These are phyloP conservation scores for Alopecurus myosuroides DNA, from an alignment of 176 grass and related monocot species.

Conservation along the genomic window DNA sequence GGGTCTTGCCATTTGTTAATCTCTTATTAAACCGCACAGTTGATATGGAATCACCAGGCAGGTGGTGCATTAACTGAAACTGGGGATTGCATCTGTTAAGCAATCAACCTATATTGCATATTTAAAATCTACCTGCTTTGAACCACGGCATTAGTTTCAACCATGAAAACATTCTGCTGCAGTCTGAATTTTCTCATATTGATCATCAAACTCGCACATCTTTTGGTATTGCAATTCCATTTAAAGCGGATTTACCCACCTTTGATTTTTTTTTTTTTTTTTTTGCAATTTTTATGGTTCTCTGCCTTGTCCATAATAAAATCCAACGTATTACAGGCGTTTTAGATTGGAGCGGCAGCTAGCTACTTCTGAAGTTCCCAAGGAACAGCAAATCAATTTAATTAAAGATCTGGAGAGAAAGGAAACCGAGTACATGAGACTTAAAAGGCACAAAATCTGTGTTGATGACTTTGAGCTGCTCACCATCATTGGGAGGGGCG, in stretches of 20 bases:
- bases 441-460: slow-evolving; percentile 99
- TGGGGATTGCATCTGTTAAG: background rate
- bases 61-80: background rate
- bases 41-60: background rate
- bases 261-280: background rate
- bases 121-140: background rate
- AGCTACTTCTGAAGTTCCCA: slow-evolving; percentile 82
- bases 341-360: slow-evolving; percentile 84
- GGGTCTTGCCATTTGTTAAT: background rate
- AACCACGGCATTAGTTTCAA: background rate
- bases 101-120: background rate
- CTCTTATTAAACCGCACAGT: background rate
- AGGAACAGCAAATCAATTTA: slow-evolving; percentile 90
- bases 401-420: slow-evolving; percentile 98
- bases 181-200: background rate
- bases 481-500: slow-evolving; percentile 96
- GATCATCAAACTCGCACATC: background rate
- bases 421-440: slow-evolving; percentile 95
- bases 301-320: slow-evolving; percentile 7
- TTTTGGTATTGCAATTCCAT: background rate
- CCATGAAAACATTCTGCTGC: background rate
- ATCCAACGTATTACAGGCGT: slow-evolving; percentile 55
- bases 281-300: background rate
- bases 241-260: background rate
- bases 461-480: slow-evolving; percentile 98